Evolutionary conservation across 2,329 filamentous ascomycete species (phyloP).

Genomic region (Magnaporthiopsis incrustans): DNA sequence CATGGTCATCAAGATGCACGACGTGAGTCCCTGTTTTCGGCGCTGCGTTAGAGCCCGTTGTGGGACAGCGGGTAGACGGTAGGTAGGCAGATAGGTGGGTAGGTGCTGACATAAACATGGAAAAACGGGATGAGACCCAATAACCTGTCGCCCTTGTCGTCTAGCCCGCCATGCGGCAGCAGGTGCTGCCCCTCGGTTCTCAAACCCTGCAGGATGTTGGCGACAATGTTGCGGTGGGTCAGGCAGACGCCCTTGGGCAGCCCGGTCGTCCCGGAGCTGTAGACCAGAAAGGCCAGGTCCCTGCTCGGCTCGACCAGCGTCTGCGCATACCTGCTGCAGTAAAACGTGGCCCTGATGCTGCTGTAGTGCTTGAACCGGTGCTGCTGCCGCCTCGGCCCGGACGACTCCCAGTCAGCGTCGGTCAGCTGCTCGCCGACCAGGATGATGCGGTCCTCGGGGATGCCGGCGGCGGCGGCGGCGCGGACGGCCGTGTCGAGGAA

Average conservation of each 20-base stretch:
- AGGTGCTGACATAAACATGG: constrained; percentile 67
- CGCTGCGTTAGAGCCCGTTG: too few relatives aligned
- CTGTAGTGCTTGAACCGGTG: constrained; percentile 63
- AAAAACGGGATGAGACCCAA: constrained; percentile 82
- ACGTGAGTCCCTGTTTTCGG: constrained; percentile 50
- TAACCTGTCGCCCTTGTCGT: constrained; percentile 61
- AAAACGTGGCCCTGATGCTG: constrained; percentile 56
- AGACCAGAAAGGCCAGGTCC: constrained; percentile 79
- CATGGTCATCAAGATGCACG: constrained; percentile 60
- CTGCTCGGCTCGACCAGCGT: constrained; percentile 57
- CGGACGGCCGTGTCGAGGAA: constrained; percentile 56
- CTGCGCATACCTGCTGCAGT: constrained; percentile 45
- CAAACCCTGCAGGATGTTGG: constrained; percentile 56
- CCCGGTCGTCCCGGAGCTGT: constrained; percentile 84
- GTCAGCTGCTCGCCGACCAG: constrained; percentile 57
- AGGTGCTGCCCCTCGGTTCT: constrained; percentile 47
- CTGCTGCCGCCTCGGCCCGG: constrained; percentile 35
- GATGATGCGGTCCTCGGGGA: constrained; percentile 65
- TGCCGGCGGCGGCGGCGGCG: constrained; percentile 62
- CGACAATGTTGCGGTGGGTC: constrained; percentile 72
- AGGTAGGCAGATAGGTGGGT: too few relatives aligned
- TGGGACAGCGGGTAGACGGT: too few relatives aligned
- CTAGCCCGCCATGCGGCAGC: constrained; percentile 46
- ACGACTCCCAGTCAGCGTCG: neutral
- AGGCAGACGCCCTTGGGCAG: constrained; percentile 88